A percentile compares a stretch with the other conserved stretches of the same genome.
Conservation (phyloP, 352 stramenopile species). For the Phytophthora litchii region DNA sequence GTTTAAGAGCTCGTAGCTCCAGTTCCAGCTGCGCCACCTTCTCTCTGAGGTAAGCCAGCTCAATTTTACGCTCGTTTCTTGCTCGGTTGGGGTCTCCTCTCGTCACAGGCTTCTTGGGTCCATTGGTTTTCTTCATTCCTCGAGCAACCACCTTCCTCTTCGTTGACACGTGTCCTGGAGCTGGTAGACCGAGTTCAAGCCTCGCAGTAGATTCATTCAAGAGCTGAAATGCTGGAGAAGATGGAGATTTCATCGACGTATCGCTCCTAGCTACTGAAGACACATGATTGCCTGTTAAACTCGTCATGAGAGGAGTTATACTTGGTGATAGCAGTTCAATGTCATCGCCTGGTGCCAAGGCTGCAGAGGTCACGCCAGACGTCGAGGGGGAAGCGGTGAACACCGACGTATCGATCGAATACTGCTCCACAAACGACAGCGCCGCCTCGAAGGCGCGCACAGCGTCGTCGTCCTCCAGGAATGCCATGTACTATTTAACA, state of each 20-base stretch:
- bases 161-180: slow-evolving; percentile 2
- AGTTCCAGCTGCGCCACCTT: slow-evolving; percentile 67
- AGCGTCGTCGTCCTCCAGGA: slow-evolving; percentile 42
- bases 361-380: background rate
- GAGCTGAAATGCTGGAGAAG: slow-evolving; percentile 20
- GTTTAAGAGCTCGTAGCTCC: slow-evolving; percentile 54
- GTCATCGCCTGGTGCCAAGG: slow-evolving; percentile 18
- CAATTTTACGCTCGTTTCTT: slow-evolving; percentile 60
- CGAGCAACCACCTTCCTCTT: slow-evolving; percentile 10
- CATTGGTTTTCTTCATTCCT: slow-evolving; percentile 43
- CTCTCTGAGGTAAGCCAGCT: slow-evolving; percentile 70
- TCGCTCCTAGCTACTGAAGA: slow-evolving; percentile 9
- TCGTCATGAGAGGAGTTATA: slow-evolving; percentile 10
- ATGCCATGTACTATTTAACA: slow-evolving; percentile 19
- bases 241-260: slow-evolving; percentile 6
- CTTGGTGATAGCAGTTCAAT: slow-evolving; percentile 34
- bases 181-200: slow-evolving; percentile 22
- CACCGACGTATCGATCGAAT: slow-evolving; percentile 38
- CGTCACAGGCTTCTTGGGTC: slow-evolving; percentile 46
- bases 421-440: slow-evolving; percentile 49
- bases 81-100: slow-evolving; percentile 43
- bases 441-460: slow-evolving; percentile 40
- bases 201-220: slow-evolving; percentile 14
- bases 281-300: slow-evolving; percentile 1
- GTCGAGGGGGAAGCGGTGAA: slow-evolving; percentile 22